phyloP scores from a whole-genome alignment of 2,329 filamentous ascomycete genomes.

The Tolypocladium cylindrosporum region DNA sequence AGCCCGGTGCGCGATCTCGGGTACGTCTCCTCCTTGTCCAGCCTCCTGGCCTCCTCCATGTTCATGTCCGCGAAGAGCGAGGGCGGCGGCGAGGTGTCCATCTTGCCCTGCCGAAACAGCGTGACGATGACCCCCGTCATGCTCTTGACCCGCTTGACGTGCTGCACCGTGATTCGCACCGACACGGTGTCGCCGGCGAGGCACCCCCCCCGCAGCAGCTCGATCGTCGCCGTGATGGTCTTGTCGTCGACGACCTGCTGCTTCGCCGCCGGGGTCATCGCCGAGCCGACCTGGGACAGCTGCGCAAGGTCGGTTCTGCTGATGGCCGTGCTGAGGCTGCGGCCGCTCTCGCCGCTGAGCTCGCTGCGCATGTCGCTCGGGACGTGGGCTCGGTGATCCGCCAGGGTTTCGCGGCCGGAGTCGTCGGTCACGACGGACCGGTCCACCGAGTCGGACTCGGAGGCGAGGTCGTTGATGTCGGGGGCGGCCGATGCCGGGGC shows the following conservation, averaged over 20 bases:
- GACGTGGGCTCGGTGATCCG: slow-evolving; percentile 30
- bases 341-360: slow-evolving; percentile 58
- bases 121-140: slow-evolving; percentile 89
- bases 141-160: slow-evolving; percentile 83
- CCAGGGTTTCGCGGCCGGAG: slow-evolving; percentile 21
- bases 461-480: slow-evolving; percentile 26
- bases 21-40: slow-evolving; percentile 74
- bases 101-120: slow-evolving; percentile 79
- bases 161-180: slow-evolving; percentile 71
- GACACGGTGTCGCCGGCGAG: slow-evolving; percentile 76
- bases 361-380: slow-evolving; percentile 54
- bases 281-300: slow-evolving; percentile 18
- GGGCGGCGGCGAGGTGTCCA: slow-evolving; percentile 61
- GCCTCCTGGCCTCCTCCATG: slow-evolving; percentile 54
- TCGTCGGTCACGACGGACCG: slow-evolving; percentile 31
- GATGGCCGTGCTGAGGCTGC: slow-evolving; percentile 55
- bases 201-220: slow-evolving; percentile 73
- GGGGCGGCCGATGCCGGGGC: slow-evolving; percentile 26
- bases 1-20: slow-evolving; percentile 80
- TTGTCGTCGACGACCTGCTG: slow-evolving; percentile 49
- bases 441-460: slow-evolving; percentile 28
- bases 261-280: slow-evolving; percentile 22
- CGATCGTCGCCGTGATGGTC: slow-evolving; percentile 78
- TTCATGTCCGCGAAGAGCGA: slow-evolving; percentile 42
- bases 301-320: slow-evolving; percentile 37